Conservation (phyloP, 352 stramenopile species). For the Plasmopara viticola region DNA sequence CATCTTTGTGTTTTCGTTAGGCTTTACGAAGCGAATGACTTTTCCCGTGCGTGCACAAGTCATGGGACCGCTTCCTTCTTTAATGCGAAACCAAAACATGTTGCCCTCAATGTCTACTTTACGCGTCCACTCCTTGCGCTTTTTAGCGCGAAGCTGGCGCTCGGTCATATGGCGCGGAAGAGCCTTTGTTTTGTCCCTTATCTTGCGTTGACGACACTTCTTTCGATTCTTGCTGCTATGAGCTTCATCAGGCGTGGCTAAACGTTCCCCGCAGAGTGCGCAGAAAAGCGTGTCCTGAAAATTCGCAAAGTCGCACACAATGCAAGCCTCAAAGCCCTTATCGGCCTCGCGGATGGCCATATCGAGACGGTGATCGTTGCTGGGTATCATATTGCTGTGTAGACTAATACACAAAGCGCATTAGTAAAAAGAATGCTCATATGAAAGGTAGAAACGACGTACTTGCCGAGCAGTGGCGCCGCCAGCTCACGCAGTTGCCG, state of each 20-base stretch:
- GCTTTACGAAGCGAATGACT: slow-evolving; percentile 25
- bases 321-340: slow-evolving; percentile 38
- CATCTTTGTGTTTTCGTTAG: slow-evolving; percentile 24
- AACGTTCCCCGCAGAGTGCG: slow-evolving; percentile 35
- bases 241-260: slow-evolving; percentile 9
- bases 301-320: slow-evolving; percentile 53
- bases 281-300: slow-evolving; percentile 48
- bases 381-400: slow-evolving; percentile 10
- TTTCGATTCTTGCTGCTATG: slow-evolving; percentile 5
- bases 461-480: slow-evolving; percentile 49
- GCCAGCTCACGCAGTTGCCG: slow-evolving; percentile 42
- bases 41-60: slow-evolving; percentile 22
- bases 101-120: slow-evolving; percentile 49
- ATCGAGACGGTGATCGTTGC: slow-evolving; percentile 41
- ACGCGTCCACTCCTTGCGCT: slow-evolving; percentile 49
- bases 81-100: slow-evolving; percentile 48
- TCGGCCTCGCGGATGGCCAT: slow-evolving; percentile 42
- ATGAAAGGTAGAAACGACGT: slow-evolving; percentile 4
- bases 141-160: slow-evolving; percentile 33
- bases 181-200: neutral
- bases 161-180: slow-evolving; percentile 20
- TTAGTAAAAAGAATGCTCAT: slow-evolving; percentile 7
- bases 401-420: neutral
- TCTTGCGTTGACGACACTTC: slow-evolving; percentile 1
- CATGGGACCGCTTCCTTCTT: slow-evolving; percentile 9